Evolutionary conservation across 129 eudicot species (phyloP), one percentile per base, ranked within the genome.

Genomic region (Chrysanthemum makinoi): DNA sequence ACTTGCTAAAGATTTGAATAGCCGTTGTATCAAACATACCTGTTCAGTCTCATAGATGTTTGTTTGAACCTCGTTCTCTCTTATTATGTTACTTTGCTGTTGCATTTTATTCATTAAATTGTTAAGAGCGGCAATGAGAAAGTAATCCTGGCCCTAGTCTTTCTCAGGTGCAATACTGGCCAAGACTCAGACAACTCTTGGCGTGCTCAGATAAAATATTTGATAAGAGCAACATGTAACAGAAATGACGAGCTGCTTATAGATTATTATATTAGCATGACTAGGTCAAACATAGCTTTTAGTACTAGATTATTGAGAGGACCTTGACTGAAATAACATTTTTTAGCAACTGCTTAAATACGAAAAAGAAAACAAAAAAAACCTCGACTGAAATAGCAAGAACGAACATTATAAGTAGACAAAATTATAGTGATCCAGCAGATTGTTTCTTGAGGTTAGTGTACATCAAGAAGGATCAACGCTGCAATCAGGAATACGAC

Each of bases 331-430:
- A n/a, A n/a, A n/a, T n/a, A n/a, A n/a, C n/a, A n/a, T n/a, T n/a
- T n/a, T n/a, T n/a, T n/a, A n/a, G n/a, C n/a, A n/a, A n/a, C n/a
- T n/a, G n/a, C n/a, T n/a, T 54, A 63, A 63, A 75, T 61, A 62
- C 16, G 9, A 35, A 35, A 35, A 6, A 35, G 46, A 39, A 39
- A 39, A 39, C 2, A 2, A 39, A 39, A 39, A n/a, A 67, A 64
- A 30, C 65, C 66, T 6, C 55, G 7, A 65, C 71, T 57, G 75
- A 47, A 56, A 46, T 33, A 56, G 35, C 47, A 46, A 63, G 46
- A 75, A 58, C 54, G 54, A 54, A 70, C 80, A 30, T 75, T 20
- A 43, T 56, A 66, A 70, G 59, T 35, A 65, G 66, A 76, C 54
- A 72, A 18, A 33, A 72, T 66, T 22, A 28, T 22, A 16, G 20